phyloP scores from a whole-genome alignment of 805 yeast species.

The Suhomyces sp. region DNA sequence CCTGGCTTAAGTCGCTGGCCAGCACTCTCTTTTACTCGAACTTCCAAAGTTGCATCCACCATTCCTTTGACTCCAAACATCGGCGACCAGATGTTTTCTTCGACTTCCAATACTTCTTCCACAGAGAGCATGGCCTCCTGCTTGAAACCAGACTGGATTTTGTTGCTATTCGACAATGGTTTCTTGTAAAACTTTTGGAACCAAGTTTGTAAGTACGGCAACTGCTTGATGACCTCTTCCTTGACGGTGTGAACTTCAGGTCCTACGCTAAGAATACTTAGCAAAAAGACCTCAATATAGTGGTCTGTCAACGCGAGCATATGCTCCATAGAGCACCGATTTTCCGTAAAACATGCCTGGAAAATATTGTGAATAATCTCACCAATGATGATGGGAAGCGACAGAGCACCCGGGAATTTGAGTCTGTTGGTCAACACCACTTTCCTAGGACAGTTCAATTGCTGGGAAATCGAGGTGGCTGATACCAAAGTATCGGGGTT shows the following conservation, averaged over 20 bases:
- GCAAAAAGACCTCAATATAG: slow-evolving; percentile 40
- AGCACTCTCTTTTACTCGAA: slow-evolving; percentile 29
- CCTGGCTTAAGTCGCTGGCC: slow-evolving; percentile 20
- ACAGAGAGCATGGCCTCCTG: slow-evolving; percentile 25
- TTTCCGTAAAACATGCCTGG: slow-evolving; percentile 49
- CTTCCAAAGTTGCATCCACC: slow-evolving; percentile 80
- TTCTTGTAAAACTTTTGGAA: slow-evolving; percentile 42
- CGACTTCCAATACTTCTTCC: slow-evolving; percentile 71
- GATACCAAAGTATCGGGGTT: slow-evolving; percentile 81
- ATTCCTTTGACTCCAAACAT: slow-evolving; percentile 85
- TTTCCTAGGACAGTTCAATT: slow-evolving; percentile 68
- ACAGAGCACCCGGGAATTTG: slow-evolving; percentile 59
- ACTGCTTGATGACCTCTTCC: slow-evolving; percentile 44
- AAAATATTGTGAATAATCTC: slow-evolving; percentile 75
- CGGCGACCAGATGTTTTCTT: slow-evolving; percentile 91
- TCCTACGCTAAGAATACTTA: slow-evolving; percentile 56
- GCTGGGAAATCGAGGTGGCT: slow-evolving; percentile 78
- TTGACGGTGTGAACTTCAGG: slow-evolving; percentile 45
- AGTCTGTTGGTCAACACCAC: slow-evolving; percentile 59
- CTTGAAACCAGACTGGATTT: slow-evolving; percentile 7
- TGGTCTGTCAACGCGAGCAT: slow-evolving; percentile 39
- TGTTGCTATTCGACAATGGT: slow-evolving; percentile 7
- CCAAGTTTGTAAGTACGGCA: slow-evolving; percentile 54
- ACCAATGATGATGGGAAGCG: slow-evolving; percentile 74
- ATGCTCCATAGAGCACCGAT: slow-evolving; percentile 34